Evolutionary conservation across 1,139 yeast species (phyloP).

Genomic region (Kazachstania sp.): DNA sequence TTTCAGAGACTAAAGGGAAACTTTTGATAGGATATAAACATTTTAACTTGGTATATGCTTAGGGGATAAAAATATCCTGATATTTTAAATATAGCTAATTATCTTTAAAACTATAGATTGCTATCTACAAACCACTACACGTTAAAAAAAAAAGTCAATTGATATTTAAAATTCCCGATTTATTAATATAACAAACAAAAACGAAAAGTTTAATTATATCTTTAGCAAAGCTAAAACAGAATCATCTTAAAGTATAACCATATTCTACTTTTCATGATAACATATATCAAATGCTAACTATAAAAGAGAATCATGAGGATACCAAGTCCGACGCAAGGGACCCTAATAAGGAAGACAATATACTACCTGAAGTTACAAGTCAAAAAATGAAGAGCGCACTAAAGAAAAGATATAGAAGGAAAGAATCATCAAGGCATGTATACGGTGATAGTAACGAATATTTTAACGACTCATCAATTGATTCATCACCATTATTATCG

Average conservation of each 20-base stretch:
- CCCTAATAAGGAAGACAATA: not conserved
- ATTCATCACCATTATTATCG: conserved; percentile 56
- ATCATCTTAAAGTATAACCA: not conserved
- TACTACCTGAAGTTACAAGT: not conserved
- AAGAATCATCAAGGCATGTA: conserved; percentile 9
- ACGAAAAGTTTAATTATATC: too few relatives aligned
- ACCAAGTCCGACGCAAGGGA: not conserved
- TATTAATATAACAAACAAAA: too few relatives aligned
- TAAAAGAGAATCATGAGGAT: not conserved
- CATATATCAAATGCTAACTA: not conserved
- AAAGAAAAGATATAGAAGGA: conserved; percentile 5
- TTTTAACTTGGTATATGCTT: too few relatives aligned
- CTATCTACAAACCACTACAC: too few relatives aligned
- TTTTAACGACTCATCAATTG: conserved; percentile 11
- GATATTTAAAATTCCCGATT: too few relatives aligned
- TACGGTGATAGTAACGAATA: conserved; percentile 37
- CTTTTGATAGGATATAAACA: too few relatives aligned
- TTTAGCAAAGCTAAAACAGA: too few relatives aligned
- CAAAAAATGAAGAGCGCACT: conserved; percentile 6
- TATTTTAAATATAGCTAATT: too few relatives aligned
- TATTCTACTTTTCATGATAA: not conserved
- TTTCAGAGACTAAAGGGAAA: too few relatives aligned
- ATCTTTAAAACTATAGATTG: too few relatives aligned
- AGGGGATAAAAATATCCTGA: too few relatives aligned
- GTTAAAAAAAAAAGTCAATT: too few relatives aligned